Evolutionary conservation across 2,329 filamentous ascomycete genomes (phyloP).

Genomic region (Diaporthe longicolla): DNA sequence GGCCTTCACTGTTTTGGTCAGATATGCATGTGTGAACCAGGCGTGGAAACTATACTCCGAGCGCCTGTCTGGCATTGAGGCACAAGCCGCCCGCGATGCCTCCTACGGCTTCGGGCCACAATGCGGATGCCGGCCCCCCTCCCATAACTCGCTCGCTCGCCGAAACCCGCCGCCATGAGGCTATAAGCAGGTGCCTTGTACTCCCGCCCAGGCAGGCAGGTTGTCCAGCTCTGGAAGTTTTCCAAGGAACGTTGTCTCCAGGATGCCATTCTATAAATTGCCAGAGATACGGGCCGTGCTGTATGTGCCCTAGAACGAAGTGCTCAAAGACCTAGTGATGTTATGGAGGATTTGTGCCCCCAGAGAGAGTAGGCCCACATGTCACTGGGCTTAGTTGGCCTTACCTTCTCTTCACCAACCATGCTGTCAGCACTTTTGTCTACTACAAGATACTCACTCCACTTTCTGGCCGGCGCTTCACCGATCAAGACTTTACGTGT

Average conservation of each 20-base stretch:
- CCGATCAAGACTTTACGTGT: not conserved
- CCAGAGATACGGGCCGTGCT: not conserved
- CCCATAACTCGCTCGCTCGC: not conserved
- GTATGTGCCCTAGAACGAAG: not conserved
- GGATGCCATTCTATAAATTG: too few relatives aligned
- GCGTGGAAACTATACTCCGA: not conserved
- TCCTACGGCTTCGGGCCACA: not conserved
- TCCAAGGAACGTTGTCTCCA: too few relatives aligned
- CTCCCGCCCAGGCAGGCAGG: not conserved
- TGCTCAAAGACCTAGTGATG: not conserved
- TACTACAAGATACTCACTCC: not conserved
- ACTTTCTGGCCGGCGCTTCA: not conserved
- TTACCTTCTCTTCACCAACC: not conserved
- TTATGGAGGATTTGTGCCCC: not conserved
- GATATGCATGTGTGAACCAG: not conserved
- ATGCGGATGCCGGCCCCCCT: not conserved
- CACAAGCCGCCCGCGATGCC: not conserved
- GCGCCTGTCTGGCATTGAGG: conserved; percentile 3
- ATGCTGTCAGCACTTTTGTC: not conserved
- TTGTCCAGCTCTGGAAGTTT: not conserved
- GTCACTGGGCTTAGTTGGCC: too few relatives aligned
- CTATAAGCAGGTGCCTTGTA: not conserved
- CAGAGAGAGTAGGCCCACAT: not conserved
- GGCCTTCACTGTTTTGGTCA: not conserved
- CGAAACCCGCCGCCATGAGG: not conserved